phyloP scores from a whole-genome alignment of 2,329 filamentous ascomycete species.

The Pestalotiopsis sp. region DNA sequence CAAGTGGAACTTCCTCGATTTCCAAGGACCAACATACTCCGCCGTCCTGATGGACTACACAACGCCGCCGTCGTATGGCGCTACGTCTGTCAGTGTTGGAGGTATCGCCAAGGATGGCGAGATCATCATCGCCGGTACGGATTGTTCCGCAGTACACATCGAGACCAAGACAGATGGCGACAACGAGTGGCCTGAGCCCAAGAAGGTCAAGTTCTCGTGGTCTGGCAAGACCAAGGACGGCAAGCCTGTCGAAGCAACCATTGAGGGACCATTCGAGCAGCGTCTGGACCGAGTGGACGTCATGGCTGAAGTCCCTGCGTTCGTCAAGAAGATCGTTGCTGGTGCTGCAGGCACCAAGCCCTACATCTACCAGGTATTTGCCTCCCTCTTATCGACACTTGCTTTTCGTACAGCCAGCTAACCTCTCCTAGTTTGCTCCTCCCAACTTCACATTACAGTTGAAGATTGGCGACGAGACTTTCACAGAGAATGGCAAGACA shows the following conservation, averaged over 20 bases:
- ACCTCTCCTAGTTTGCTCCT: conserved; percentile 66
- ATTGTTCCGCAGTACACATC: conserved; percentile 69
- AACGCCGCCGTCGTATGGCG: conserved; percentile 90
- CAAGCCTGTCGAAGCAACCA: conserved; percentile 67
- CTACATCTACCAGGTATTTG: conserved; percentile 90
- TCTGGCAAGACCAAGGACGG: conserved; percentile 76
- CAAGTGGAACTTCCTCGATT: conserved; percentile 91
- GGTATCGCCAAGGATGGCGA: conserved; percentile 80
- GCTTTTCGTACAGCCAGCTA: background rate
- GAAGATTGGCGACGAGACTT: conserved; percentile 80
- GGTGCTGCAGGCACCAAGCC: conserved; percentile 89
- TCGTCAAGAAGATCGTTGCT: conserved; percentile 92
- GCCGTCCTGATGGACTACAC: conserved; percentile 95
- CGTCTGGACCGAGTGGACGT: conserved; percentile 86
- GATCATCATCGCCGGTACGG: conserved; percentile 72
- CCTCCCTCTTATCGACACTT: conserved; percentile 24
- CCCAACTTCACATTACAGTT: conserved; percentile 73
- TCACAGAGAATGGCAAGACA: conserved; percentile 74
- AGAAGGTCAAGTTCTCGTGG: conserved; percentile 76
- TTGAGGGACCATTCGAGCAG: conserved; percentile 71
- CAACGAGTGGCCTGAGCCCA: conserved; percentile 89
- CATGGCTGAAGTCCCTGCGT: conserved; percentile 93
- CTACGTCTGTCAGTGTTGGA: conserved; percentile 80
- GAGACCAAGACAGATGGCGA: conserved; percentile 71
- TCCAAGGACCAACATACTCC: conserved; percentile 85